These are phyloP conservation scores for Hyparrhenia diplandra DNA, from an alignment of 176 grass and related monocot species.

Conservation along the genomic window DNA sequence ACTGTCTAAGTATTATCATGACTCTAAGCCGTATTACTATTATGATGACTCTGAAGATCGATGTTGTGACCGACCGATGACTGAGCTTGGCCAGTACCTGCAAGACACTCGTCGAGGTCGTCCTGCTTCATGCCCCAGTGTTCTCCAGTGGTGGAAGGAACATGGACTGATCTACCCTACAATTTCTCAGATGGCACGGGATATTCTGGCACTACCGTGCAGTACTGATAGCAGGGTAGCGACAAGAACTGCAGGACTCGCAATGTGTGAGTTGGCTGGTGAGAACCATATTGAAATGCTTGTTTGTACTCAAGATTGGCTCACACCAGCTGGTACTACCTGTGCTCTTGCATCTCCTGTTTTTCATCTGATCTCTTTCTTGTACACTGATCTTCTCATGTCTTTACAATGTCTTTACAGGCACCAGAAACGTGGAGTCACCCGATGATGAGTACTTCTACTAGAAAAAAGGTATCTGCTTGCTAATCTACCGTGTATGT, in stretches of 20 bases:
- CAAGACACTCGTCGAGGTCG: not conserved
- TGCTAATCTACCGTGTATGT: not conserved
- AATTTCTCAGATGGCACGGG: constrained; percentile 26
- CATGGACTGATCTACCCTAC: constrained; percentile 18
- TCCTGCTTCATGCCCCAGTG: not conserved
- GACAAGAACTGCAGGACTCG: constrained; percentile 1
- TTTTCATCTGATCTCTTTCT: not conserved
- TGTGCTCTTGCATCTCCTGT: not conserved
- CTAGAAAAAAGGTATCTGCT: not conserved
- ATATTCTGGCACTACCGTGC: constrained; percentile 28
- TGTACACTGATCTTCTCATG: not conserved
- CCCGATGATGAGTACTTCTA: not conserved
- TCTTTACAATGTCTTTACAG: not conserved
- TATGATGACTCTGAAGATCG: not conserved
- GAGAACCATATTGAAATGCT: not conserved
- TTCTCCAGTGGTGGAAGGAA: constrained; percentile 42
- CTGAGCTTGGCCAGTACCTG: constrained; percentile 38
- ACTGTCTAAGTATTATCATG: not conserved
- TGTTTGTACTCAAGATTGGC: constrained; percentile 28
- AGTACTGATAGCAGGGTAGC: constrained; percentile 5
- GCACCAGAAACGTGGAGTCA: not conserved
- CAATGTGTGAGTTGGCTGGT: not conserved
- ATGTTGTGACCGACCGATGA: not conserved
- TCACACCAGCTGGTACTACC: constrained; percentile 10
- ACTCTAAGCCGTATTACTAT: not conserved